Evolutionary conservation across 2,329 filamentous ascomycete species (phyloP), one percentile per base, ranked within the genome.

Genomic region (Geoglossum cookeanum): DNA sequence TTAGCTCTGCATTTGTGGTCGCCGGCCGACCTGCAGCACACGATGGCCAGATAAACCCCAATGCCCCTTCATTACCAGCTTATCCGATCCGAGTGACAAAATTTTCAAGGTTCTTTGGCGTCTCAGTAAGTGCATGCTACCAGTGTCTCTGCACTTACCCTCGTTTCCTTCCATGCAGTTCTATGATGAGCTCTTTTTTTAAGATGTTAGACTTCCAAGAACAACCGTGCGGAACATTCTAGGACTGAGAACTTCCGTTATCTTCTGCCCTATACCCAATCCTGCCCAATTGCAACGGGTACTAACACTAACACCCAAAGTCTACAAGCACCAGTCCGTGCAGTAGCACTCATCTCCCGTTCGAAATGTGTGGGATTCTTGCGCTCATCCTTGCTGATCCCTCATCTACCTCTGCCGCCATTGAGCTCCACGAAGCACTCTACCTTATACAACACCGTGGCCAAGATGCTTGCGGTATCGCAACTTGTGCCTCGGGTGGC

Each of bases 391-490:
- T 75, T 60, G 69, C 65, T 47, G 70, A 72, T 59, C 66, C 68
- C 59, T 65, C 68, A 59, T 68, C 62, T 15, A 61, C 59, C 35
- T 62, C 63, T 27, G 70, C 64, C 62, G 74, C 68, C 60, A 67
- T 70, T 54, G 70, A 72, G 60, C 68, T 72, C n/a, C 70, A 72
- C 61, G 70, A 71, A 64, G 70, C 70, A 27, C 66, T 64, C 1
- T 64, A 65, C 51, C 65, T 65, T 55, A 65, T 65, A 47, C 61
- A 71, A 61, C 70, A 89, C 68, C 79, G 86, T 65, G 87, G 87
- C 56, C 88, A 94, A 69, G 89, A 95, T 82, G 89, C 89, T 55
- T 86, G 83, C 57, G 89, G 89, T 61, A 91, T 95, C 63, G 81
- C 88, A 55, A 85, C 74, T 64, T 88, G 76, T 75, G 83, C 78